phyloP scores from a whole-genome alignment of 1,284 basidiomycete species.

The Termitomyces sp. region DNA sequence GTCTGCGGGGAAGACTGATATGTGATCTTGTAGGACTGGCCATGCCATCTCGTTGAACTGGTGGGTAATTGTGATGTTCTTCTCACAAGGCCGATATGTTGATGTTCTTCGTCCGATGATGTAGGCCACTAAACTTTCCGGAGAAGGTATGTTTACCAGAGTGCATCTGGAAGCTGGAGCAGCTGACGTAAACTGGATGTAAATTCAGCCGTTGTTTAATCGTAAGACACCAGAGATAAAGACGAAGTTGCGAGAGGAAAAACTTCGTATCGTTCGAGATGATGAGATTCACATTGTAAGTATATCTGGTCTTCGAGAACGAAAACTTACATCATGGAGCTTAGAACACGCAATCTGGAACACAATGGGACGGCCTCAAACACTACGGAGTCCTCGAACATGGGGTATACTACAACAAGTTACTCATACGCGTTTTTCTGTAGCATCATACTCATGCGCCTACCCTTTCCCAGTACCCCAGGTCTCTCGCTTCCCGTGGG shows the following conservation, averaged over 20 bases:
- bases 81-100: background rate
- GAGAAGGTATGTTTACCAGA: slow-evolving; percentile 39
- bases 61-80: slow-evolving; percentile 30
- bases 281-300: slow-evolving; percentile 62
- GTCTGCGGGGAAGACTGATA: slow-evolving; percentile 1
- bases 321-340: background rate
- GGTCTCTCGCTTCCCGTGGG: slow-evolving; percentile 41
- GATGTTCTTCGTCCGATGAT: slow-evolving; percentile 1
- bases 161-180: background rate
- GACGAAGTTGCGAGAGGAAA: slow-evolving; percentile 28
- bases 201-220: slow-evolving; percentile 47
- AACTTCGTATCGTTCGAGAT: slow-evolving; percentile 38
- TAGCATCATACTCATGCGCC: background rate
- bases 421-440: background rate
- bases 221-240: slow-evolving; percentile 50
- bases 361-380: slow-evolving; percentile 71
- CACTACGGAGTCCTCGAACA: slow-evolving; percentile 56
- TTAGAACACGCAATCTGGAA: slow-evolving; percentile 71
- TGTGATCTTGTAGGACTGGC: slow-evolving; percentile 38
- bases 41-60: slow-evolving; percentile 58
- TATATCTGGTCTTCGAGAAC: slow-evolving; percentile 7
- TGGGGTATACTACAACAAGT: slow-evolving; percentile 64
- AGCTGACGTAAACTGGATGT: background rate
- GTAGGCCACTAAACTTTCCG: slow-evolving; percentile 62
- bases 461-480: slow-evolving; percentile 35